Evolutionary conservation across 2,329 filamentous ascomycete species (phyloP).

Genomic region (Talaromyces piceae): DNA sequence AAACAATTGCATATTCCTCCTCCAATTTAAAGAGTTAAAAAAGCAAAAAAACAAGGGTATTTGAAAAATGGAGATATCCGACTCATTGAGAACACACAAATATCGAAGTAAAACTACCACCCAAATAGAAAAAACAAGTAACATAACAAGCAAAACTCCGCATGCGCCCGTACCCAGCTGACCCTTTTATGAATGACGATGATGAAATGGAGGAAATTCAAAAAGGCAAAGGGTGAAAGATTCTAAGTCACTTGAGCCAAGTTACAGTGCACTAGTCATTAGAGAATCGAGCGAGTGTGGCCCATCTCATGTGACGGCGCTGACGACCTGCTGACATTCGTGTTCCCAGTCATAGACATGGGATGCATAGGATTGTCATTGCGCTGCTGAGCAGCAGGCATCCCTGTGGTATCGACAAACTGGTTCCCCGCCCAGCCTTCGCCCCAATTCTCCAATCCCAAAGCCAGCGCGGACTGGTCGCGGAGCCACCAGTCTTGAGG

Average conservation of each 20-base stretch:
- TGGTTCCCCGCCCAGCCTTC: conserved; percentile 22
- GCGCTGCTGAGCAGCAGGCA: conserved; percentile 4
- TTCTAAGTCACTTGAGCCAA: no score
- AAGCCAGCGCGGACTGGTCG: conserved; percentile 54
- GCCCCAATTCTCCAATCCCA: conserved; percentile 57
- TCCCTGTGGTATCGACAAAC: conserved; percentile 9
- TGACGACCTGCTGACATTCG: neutral
- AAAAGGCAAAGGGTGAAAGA: no score
- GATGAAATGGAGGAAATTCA: no score
- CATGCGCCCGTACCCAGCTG: no score
- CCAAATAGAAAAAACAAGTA: no score
- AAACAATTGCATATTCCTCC: neutral
- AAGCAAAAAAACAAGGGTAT: neutral
- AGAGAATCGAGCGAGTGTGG: neutral
- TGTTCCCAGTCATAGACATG: neutral
- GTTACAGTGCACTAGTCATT: neutral
- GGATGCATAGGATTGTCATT: neutral
- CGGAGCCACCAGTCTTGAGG: conserved; percentile 59
- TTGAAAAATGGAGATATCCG: neutral
- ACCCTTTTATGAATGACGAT: no score
- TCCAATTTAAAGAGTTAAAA: neutral
- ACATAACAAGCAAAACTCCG: no score
- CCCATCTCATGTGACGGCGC: neutral
- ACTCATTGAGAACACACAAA: neutral
- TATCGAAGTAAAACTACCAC: no score